Conservation (phyloP, 495 filamentous ascomycete species). For the Haplographium delicatum region DNA sequence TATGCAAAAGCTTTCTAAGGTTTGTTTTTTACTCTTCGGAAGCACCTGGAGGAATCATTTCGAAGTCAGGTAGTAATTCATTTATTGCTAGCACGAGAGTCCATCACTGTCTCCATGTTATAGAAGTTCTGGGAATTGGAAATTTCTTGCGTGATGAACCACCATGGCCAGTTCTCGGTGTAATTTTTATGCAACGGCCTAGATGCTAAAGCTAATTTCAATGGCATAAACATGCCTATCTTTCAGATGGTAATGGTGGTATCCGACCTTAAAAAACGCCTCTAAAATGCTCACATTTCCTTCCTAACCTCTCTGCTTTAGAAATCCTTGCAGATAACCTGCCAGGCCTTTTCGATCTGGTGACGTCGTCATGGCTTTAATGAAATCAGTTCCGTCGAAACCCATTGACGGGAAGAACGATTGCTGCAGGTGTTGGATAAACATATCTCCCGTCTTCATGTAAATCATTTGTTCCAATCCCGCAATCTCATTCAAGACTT, state of each 20-base stretch:
- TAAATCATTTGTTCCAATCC: conserved; percentile 82
- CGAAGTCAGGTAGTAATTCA: no score
- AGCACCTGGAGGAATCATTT: no score
- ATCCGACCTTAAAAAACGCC: conserved; percentile 13
- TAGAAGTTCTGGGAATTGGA: no score
- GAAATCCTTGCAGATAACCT: conserved; percentile 39
- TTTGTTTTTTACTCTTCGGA: no score
- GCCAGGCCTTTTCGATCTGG: conserved; percentile 44
- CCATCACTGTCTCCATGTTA: no score
- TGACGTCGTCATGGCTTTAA: conserved; percentile 43
- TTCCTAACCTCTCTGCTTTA: conserved; percentile 28
- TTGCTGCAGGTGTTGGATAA: conserved; percentile 42
- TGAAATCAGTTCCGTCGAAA: conserved; percentile 42
- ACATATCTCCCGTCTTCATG: conserved; percentile 66
- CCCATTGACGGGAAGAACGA: conserved; percentile 44
- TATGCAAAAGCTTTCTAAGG: no score
- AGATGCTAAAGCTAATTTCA: conserved; percentile 4
- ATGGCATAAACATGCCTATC: background rate
- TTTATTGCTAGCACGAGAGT: no score
- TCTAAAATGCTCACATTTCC: conserved; percentile 13
- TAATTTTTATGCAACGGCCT: background rate
- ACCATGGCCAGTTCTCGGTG: no score
- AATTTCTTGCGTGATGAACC: no score
- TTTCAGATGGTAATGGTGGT: conserved; percentile 9
- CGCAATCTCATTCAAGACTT: conserved; percentile 80